phyloP scores from a whole-genome alignment of 225 moss, liverwort and hornwort species.

The Neckera pumila region DNA sequence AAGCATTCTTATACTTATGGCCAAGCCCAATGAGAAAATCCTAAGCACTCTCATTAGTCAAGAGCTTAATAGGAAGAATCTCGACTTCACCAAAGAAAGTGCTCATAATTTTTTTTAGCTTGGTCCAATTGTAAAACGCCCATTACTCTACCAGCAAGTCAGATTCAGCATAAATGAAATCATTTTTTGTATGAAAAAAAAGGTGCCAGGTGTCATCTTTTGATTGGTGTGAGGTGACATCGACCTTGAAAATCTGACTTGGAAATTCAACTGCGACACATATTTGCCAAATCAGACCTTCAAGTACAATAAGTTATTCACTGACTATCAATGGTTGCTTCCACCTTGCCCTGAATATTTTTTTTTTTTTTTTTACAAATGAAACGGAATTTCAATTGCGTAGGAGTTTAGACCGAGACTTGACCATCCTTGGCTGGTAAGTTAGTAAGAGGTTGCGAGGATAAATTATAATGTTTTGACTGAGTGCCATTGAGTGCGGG shows the following conservation, averaged over 20 bases:
- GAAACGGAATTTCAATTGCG: too few species aligned
- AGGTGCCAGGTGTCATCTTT: not conserved
- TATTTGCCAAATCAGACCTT: not conserved
- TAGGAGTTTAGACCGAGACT: not conserved
- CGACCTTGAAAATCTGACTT: accelerated
- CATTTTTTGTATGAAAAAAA: not conserved
- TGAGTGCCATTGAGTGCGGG: not conserved
- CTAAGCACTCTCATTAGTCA: not conserved
- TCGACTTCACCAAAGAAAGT: accelerated
- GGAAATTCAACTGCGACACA: not conserved
- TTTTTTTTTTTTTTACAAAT: too few species aligned
- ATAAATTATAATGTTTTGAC: not conserved
- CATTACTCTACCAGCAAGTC: not conserved
- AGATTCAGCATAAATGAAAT: not conserved
- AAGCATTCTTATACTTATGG: accelerated
- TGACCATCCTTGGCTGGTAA: too few species aligned
- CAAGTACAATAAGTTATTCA: not conserved
- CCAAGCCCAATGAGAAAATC: not conserved
- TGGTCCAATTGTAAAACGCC: not conserved
- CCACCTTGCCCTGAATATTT: not conserved
- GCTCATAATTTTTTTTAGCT: accelerated
- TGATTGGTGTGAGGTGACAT: not conserved
- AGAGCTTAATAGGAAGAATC: accelerated
- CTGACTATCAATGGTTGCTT: not conserved
- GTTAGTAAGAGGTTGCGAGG: not conserved